phyloP scores from a whole-genome alignment of 2,329 filamentous ascomycete species.

The Venturiaceae sp. region DNA sequence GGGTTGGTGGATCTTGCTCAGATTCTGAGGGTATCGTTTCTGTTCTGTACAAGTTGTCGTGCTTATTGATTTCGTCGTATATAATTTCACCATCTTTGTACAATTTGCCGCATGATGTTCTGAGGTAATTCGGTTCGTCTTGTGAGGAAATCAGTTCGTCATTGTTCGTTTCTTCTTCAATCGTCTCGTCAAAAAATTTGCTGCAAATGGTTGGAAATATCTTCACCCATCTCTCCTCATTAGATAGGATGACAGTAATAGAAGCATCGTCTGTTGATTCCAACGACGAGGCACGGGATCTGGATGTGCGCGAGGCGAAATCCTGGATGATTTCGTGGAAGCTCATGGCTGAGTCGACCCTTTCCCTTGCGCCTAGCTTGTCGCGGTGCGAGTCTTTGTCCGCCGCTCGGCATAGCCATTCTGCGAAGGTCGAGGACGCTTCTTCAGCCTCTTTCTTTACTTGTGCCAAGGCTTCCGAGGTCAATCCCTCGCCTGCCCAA shows the following conservation, averaged over 20 bases:
- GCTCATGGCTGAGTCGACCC: background rate
- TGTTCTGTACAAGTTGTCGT: too few relatives aligned
- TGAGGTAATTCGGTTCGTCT: too few relatives aligned
- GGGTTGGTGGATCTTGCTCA: too few relatives aligned
- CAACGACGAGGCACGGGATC: background rate
- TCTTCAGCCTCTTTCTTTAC: background rate
- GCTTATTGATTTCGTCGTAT: too few relatives aligned
- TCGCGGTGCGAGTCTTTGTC: background rate
- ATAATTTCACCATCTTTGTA: too few relatives aligned
- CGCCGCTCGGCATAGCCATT: too few relatives aligned
- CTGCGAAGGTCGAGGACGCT: too few relatives aligned
- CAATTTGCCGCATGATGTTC: too few relatives aligned
- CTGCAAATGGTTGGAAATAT: background rate
- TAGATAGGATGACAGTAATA: background rate
- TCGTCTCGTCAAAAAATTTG: background rate
- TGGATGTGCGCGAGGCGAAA: background rate
- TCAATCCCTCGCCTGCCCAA: background rate
- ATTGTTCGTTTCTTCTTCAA: background rate
- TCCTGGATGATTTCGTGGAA: background rate
- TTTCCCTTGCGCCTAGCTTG: background rate
- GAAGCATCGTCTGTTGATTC: background rate
- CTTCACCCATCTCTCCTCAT: background rate
- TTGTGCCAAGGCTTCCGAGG: too few relatives aligned
- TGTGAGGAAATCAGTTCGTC: background rate
- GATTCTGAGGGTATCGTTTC: too few relatives aligned